Base-by-base conservation (phyloP, 2,329 filamentous ascomycete species). In the Dactylonectria estremocensis region DNA sequence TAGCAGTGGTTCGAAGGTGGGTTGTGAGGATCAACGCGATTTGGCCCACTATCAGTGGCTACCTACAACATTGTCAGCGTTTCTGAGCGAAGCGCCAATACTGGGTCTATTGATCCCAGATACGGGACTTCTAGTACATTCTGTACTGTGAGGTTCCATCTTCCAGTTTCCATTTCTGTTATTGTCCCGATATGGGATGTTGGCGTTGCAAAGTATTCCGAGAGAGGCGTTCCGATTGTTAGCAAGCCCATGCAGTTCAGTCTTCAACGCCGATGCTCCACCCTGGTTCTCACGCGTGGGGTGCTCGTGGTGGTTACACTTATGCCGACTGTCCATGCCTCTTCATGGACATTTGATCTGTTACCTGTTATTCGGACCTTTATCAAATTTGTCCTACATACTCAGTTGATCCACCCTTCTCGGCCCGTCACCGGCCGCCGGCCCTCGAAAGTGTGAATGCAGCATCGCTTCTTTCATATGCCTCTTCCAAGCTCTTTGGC, bases 381-480 rank as follows among this genome's bases (percentile, higher is more conserved):
- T 45, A 48, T 20, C 52, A 16, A 31, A 56, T 22, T 35, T n/a
- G 22, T 18, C 45, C 52, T 37, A n/a, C 20, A 4, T 22, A 14
- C 45, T 31, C 49, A 46, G 20, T 28, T 20, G 46, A 54, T 59
- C 46, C 58, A 22, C 37, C 46, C 28, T 13, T 11, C 43, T 18
- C 11, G 22, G 33, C 20, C 40, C 9, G 48, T 50, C 64, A 62
- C 31, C 28, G 53, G 58, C 64, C 64, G 58, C 24, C 64, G 58
- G 58, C 64, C 40, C 46, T 58, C 46, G 64, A 58, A 62, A 14
- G 31, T 45, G 31, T 43, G 52, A 66, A 66, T 61, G 58, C 24
- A 31, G 28, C n/a, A 45, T 20, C 20, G 31, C 31, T 31, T 57
- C 28, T 5, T 20, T 46, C 31, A 18, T 57, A 40, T 49, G 37